Conservation (phyloP, 495 filamentous ascomycete genomes). For the Poronia punctata region DNA sequence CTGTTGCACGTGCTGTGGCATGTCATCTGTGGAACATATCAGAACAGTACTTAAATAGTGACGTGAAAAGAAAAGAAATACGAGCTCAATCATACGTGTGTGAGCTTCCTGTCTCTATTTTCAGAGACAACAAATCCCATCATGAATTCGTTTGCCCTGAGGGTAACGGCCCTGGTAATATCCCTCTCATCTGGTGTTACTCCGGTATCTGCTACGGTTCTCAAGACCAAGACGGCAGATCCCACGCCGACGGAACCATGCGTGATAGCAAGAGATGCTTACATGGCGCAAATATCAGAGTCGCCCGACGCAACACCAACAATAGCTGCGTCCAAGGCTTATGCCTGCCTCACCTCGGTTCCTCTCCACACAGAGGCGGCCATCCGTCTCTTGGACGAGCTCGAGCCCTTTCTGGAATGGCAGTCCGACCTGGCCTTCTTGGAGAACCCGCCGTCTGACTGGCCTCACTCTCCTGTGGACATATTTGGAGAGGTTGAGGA, state of each 20-base stretch:
- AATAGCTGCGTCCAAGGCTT: constrained; percentile 27
- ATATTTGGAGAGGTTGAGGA: constrained; percentile 27
- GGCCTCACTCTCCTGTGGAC: constrained; percentile 31
- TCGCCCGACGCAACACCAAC: constrained; percentile 9
- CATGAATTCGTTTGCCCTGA: constrained; percentile 3
- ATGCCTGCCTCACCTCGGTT: constrained; percentile 33
- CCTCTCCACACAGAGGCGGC: constrained; percentile 25
- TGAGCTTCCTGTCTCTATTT: constrained; percentile 6
- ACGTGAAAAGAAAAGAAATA: background rate
- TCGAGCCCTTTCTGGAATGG: constrained; percentile 31
- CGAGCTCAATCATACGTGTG: constrained; percentile 3
- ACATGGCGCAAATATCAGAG: background rate
- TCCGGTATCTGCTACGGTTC: background rate
- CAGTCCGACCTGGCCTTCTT: constrained; percentile 26
- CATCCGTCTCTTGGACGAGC: constrained; percentile 23
- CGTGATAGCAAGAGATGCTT: constrained; percentile 6
- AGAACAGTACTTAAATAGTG: too few relatives aligned
- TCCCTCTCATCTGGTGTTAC: background rate
- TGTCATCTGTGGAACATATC: too few relatives aligned
- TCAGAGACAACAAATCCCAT: constrained; percentile 1
- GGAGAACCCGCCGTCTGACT: constrained; percentile 28
- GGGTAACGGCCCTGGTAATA: background rate
- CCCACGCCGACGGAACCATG: constrained; percentile 6
- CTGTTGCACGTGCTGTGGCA: too few relatives aligned
- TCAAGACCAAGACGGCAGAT: background rate